phyloP scores from a whole-genome alignment of 1,139 yeast species.

The Hyphopichia burtonii region DNA sequence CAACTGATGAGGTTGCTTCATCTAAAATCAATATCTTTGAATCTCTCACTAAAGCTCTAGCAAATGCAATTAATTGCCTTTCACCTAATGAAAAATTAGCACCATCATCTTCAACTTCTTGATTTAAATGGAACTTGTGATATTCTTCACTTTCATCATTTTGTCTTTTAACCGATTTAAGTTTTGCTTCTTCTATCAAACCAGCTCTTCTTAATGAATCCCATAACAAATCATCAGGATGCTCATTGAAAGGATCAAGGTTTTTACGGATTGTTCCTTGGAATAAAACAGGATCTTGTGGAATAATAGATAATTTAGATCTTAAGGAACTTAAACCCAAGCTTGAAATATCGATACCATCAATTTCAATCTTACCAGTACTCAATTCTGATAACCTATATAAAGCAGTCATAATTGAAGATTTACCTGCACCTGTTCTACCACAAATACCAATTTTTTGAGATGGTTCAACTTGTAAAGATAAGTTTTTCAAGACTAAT shows the following conservation, averaged over 20 bases:
- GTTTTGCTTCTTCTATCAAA: slow-evolving; percentile 28
- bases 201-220: slow-evolving; percentile 47
- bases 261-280: slow-evolving; percentile 40
- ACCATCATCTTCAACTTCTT: slow-evolving; percentile 53
- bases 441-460: slow-evolving; percentile 77
- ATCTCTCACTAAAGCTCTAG: slow-evolving; percentile 51
- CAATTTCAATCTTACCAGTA: slow-evolving; percentile 55
- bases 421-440: slow-evolving; percentile 79
- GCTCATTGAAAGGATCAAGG: slow-evolving; percentile 41
- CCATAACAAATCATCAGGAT: slow-evolving; percentile 41
- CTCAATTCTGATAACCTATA: slow-evolving; percentile 59
- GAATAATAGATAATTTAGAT: slow-evolving; percentile 39
- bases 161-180: slow-evolving; percentile 18
- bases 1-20: slow-evolving; percentile 59
- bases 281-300: slow-evolving; percentile 47
- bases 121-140: slow-evolving; percentile 52
- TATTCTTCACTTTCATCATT: slow-evolving; percentile 15
- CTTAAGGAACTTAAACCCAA: slow-evolving; percentile 34
- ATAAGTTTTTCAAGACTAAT: slow-evolving; percentile 59
- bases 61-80: slow-evolving; percentile 52
- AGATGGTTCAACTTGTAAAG: slow-evolving; percentile 44
- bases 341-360: slow-evolving; percentile 56
- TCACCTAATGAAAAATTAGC: slow-evolving; percentile 57
- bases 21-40: slow-evolving; percentile 52
- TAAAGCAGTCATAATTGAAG: slow-evolving; percentile 65